These are phyloP conservation scores for Penicillium sp. DNA, from an alignment of 2,329 filamentous ascomycete species.

Conservation along the genomic window DNA sequence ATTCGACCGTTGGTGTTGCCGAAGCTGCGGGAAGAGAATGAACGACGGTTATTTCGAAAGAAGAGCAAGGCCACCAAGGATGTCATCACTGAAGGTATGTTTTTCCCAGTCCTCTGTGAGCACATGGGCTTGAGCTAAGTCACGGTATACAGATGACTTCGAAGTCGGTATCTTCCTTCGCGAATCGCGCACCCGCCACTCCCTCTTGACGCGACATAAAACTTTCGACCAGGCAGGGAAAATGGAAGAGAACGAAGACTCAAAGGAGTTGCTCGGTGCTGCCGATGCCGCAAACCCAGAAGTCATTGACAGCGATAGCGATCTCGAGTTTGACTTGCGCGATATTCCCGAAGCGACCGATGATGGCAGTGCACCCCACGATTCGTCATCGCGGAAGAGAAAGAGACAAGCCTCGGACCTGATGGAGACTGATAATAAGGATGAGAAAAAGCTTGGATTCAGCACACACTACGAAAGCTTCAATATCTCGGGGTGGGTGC, in stretches of 20 bases:
- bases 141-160: conserved; percentile 72
- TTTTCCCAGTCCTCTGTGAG: conserved; percentile 63
- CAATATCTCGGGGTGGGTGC: conserved; percentile 87
- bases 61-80: conserved; percentile 86
- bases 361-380: conserved; percentile 15
- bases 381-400: not conserved
- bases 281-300: conserved; percentile 31
- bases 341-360: conserved; percentile 58
- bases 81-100: conserved; percentile 79
- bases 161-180: conserved; percentile 93
- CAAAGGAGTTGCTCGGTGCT: conserved; percentile 24
- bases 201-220: conserved; percentile 83
- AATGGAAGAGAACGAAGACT: not conserved
- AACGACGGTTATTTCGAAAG: conserved; percentile 61
- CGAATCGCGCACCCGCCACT: conserved; percentile 80
- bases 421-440: conserved; percentile 31
- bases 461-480: conserved; percentile 92
- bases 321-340: conserved; percentile 49
- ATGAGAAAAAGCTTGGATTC: conserved; percentile 89
- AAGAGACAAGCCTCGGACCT: not conserved
- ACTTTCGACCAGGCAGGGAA: conserved; percentile 60
- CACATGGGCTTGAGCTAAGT: not conserved
- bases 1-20: conserved; percentile 84
- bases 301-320: conserved; percentile 64
- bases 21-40: conserved; percentile 84